Evolutionary conservation across 306 rosid genomes (phyloP).

Genomic region (Fragaria iinumae): DNA sequence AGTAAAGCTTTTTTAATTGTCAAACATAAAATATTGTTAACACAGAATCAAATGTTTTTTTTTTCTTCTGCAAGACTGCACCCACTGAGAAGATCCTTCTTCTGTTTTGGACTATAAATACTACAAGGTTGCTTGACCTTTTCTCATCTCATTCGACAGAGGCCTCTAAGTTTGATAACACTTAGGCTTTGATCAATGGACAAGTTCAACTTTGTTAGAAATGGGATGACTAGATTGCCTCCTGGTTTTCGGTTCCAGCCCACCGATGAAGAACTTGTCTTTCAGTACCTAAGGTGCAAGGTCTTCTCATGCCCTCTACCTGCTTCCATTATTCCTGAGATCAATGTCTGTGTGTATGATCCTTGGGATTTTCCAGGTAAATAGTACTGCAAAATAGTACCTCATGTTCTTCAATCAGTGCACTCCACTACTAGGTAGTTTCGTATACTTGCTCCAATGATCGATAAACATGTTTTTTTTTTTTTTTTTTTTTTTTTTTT

Average conservation of each 20-base stretch:
- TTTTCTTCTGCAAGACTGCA: constrained; percentile 4
- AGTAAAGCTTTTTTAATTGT: neutral
- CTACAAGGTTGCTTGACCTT: constrained; percentile 17
- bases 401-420: neutral
- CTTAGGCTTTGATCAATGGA: constrained; percentile 29
- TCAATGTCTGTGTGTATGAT: constrained; percentile 63
- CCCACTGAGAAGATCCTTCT: constrained; percentile 10
- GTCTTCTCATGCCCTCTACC: constrained; percentile 71
- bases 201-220: constrained; percentile 45
- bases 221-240: constrained; percentile 70
- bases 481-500: constrained; percentile 13
- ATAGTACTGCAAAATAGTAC: neutral
- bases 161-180: neutral
- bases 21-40: neutral
- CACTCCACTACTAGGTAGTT: neutral
- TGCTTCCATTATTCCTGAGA: constrained; percentile 76
- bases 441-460: neutral
- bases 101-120: constrained; percentile 26
- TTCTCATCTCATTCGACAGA: constrained; percentile 3
- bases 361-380: constrained; percentile 94
- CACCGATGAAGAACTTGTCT: constrained; percentile 87
- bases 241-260: constrained; percentile 98
- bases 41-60: neutral
- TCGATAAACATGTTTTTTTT: neutral
- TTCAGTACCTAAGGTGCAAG: constrained; percentile 74